A percentile compares a stretch with the other conserved stretches of the same genome.
Evolutionary conservation across 2,329 filamentous ascomycete genomes (phyloP).

Genomic region (Blastomyces emzantsi): DNA sequence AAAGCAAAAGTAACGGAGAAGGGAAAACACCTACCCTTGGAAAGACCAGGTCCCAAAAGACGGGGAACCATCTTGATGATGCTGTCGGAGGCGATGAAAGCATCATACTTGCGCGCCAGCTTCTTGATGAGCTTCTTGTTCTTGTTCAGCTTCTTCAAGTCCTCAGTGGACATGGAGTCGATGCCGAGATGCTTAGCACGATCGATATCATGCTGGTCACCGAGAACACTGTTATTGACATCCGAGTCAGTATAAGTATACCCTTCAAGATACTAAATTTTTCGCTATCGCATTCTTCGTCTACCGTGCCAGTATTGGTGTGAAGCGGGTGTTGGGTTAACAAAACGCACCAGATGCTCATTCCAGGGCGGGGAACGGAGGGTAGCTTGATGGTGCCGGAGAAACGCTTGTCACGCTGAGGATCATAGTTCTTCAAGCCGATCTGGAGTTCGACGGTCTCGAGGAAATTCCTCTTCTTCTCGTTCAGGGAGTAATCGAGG

Average conservation of each 20-base stretch:
- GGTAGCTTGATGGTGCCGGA: constrained; percentile 96
- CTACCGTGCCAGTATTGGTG: background rate
- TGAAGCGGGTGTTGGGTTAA: background rate
- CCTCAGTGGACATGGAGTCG: constrained; percentile 96
- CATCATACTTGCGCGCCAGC: constrained; percentile 99
- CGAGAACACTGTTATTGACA: constrained; percentile 53
- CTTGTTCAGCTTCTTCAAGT: constrained; percentile 99
- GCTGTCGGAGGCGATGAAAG: constrained; percentile 92
- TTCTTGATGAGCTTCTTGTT: constrained; percentile 99
- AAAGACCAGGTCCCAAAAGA: constrained; percentile 97
- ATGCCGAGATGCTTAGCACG: constrained; percentile 98
- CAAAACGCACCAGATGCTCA: constrained; percentile 64
- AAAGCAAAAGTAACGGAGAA: background rate
- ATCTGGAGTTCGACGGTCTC: constrained; percentile 79
- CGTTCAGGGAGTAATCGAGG: constrained; percentile 88
- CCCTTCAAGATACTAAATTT: constrained; percentile 10
- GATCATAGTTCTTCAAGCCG: constrained; percentile 98
- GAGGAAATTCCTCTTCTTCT: constrained; percentile 98
- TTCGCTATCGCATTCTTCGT: background rate
- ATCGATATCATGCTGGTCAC: constrained; percentile 98
- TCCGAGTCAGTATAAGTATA: constrained; percentile 15
- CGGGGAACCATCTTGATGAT: constrained; percentile 99
- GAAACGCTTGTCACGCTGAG: constrained; percentile 99
- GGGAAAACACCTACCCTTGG: constrained; percentile 61
- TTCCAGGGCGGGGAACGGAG: constrained; percentile 79